Base-by-base conservation (phyloP, 169 alveolate genomes). In the Hepatocystis sp. region DNA sequence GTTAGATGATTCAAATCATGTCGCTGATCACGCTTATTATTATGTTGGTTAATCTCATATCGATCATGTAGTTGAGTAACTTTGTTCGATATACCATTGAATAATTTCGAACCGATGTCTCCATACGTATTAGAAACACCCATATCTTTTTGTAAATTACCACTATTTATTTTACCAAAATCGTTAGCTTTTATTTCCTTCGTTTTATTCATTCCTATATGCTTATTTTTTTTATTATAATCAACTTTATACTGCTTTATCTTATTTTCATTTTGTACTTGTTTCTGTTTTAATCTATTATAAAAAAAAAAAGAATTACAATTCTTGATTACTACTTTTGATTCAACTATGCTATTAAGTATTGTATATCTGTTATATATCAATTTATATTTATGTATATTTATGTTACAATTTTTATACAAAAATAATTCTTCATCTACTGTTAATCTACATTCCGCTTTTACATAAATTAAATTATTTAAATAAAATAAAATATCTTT, bases 351-450 rank as follows among this genome's bases (percentile, higher is more conserved):
- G 25, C 84, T 63, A 23, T 81, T 81, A 10, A 81, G 34, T 15
- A 81, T 81, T 61, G 63, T 63, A 32, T 47, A 81, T 42, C 89
- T 46, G 30, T 81, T 81, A 36, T 81, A 81, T 8, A 81, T 81
- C 11, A 64, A 27, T 44, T 81, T 81, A 55, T 81, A 40, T 23
- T 81, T 81, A 51, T 81, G 89, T 27, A 81, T 52, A 30, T 81
- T 81, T 34, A 81, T 81, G 46, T 63, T 81, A 47, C 89, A 81
- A 49, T 81, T 81, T 51, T 81, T 67, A 56, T 81, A 81, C 19
- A 81, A 32, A 40, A 81, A 81, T 34, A 81, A 61, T 53, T 81
- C 89, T 40, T 81, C 89, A 63, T 81, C 89, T 17, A 81, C 63
- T 0, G 89, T 81, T 51, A 81, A 34, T 52, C 63, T 81, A 61